These are phyloP conservation scores for Talaromyces liani DNA, from an alignment of 495 filamentous ascomycete species.

Conservation along the genomic window DNA sequence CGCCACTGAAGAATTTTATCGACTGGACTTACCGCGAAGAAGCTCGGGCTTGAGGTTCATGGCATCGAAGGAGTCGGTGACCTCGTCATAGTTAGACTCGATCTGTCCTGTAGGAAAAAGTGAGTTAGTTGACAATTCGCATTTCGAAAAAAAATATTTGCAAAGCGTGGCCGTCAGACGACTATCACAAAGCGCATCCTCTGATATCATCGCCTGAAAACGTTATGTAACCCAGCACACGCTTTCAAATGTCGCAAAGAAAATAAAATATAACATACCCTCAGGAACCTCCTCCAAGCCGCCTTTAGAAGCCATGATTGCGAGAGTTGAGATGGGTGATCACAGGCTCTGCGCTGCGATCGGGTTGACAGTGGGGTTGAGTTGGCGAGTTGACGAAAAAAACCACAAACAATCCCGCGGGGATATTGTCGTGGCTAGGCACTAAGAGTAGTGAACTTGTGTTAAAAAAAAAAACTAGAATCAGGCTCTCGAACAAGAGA, in stretches of 20 bases:
- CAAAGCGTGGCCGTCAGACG: not conserved
- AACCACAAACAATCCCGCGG: slow-evolving; percentile 28
- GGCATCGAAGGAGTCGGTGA: slow-evolving; percentile 95
- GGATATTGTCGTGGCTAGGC: slow-evolving; percentile 11
- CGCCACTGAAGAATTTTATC: not conserved
- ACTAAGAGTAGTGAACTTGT: not conserved
- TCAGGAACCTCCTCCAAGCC: slow-evolving; percentile 94
- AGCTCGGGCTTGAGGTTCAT: slow-evolving; percentile 96
- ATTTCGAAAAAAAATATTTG: not conserved
- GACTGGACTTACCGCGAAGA: slow-evolving; percentile 71
- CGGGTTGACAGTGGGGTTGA: slow-evolving; percentile 36
- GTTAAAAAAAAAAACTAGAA: slow-evolving; percentile 28
- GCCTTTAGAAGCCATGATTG: slow-evolving; percentile 90
- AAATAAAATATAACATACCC: slow-evolving; percentile 47
- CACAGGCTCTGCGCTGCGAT: slow-evolving; percentile 64
- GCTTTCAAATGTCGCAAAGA: not conserved
- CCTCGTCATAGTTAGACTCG: slow-evolving; percentile 99
- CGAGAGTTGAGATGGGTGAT: slow-evolving; percentile 53
- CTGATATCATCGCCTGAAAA: slow-evolving; percentile 1
- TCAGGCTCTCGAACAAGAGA: slow-evolving; percentile 33
- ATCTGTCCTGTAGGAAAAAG: slow-evolving; percentile 66
- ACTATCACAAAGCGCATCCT: not conserved
- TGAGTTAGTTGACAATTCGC: not conserved
- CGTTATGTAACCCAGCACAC: not conserved
- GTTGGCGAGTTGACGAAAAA: slow-evolving; percentile 11